Evolutionary conservation across 768 basidiomycete species (phyloP).

Genomic region (Postia placenta): DNA sequence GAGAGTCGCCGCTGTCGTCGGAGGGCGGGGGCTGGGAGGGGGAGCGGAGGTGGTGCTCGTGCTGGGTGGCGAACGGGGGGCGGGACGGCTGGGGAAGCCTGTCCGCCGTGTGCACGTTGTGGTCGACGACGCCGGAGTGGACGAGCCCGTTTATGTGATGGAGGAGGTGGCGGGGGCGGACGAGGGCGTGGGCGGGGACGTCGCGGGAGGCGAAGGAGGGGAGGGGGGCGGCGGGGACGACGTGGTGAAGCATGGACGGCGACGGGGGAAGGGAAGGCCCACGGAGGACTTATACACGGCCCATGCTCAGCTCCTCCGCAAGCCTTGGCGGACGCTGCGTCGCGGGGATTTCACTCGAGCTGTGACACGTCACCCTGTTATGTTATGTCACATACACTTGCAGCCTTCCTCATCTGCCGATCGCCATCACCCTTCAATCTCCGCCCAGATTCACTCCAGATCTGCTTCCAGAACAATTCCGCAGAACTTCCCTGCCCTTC

Average conservation of each 20-base stretch:
- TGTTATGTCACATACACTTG: neutral
- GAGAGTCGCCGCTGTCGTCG: neutral
- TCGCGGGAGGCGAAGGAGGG: slow-evolving; percentile 7
- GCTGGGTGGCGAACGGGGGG: slow-evolving; percentile 5
- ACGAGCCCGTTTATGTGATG: neutral
- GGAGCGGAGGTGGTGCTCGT: slow-evolving; percentile 6
- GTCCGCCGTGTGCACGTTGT: no score
- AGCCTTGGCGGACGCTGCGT: neutral
- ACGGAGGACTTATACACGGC: slow-evolving; percentile 5
- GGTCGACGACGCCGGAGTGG: neutral
- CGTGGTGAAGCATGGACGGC: slow-evolving; percentile 10
- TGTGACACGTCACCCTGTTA: neutral
- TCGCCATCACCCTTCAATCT: slow-evolving; percentile 20
- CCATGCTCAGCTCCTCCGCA: neutral
- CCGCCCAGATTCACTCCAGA: slow-evolving; percentile 22
- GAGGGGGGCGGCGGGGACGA: slow-evolving; percentile 3
- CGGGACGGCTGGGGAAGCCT: slow-evolving; percentile 1
- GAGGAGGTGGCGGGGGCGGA: neutral
- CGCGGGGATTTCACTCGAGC: slow-evolving; percentile 1
- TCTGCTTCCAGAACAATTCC: slow-evolving; percentile 17
- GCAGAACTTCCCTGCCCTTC: slow-evolving; percentile 6
- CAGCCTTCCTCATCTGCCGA: slow-evolving; percentile 10
- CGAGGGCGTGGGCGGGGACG: slow-evolving; percentile 9
- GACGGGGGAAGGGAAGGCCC: slow-evolving; percentile 9
- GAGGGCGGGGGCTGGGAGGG: slow-evolving; percentile 3